Evolutionary conservation across 2,329 filamentous ascomycete species (phyloP), one percentile per base, ranked within the genome.

Genomic region (Rhynchosporium agropyri): DNA sequence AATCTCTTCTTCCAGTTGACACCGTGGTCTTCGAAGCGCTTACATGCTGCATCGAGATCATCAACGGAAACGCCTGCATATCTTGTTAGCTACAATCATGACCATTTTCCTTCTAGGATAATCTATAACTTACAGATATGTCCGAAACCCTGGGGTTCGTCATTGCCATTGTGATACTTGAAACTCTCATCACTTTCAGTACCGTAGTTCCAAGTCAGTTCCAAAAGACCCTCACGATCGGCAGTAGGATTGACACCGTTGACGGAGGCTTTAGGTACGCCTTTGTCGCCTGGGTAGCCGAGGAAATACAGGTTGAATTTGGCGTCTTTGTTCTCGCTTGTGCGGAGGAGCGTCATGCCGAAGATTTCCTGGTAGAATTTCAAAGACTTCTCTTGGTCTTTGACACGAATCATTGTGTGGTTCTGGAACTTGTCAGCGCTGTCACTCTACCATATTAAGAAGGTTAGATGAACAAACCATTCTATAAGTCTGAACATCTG

Each of bases 1-100:
- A 98, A 82, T 68, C 91, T 84, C 87, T 98, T 98, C 86, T 97
- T 97, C 91, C 92, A 99, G 77, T 84, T 88, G 61, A 94, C 89
- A 5, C 89, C 85, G 73, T 91, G 80, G 61, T 87, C 85, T 75
- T 98, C 95, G 70, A 98, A 93, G 13, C 93, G 85, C 73, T 88
- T 79, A 78, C 94, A 97, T 9, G 95, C 93, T 7, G 89, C 89
- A 59, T 95, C 88, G n/a, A 98, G 74, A 74, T 96, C 87, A 74
- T 98, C 94, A 12, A 97, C 93, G 1, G 89, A 83, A 59, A 98
- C 79, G 74, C 87, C 87, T 90, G 10, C 57, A 38, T 8, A n/a
- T 49, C 3, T 20, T 29, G 40, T 69, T 36, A 61, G 60, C 56
- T 67, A 56, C 60, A 9, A 49, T 10, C 5, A 48, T 28, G 26